Percentiles rank a stretch among this genome's conserved stretches.
phyloP scores from a whole-genome alignment of 2,329 filamentous ascomycete genomes.

The Xylariales sp. region DNA sequence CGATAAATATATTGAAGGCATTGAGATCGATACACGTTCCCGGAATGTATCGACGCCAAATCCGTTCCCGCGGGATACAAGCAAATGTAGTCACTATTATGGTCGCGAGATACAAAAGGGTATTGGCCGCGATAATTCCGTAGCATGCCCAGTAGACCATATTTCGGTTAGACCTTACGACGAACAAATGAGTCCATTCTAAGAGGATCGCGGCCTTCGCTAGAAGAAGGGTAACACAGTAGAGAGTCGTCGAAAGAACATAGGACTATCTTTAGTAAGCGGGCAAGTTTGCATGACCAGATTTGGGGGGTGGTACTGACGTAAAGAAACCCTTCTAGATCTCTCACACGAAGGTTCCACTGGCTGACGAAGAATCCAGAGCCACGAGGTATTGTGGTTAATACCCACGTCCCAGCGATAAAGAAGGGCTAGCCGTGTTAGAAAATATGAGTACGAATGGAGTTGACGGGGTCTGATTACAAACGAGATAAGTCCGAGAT shows the following conservation, averaged over 20 bases:
- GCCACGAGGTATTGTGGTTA: neutral
- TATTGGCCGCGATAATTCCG: constrained; percentile 17
- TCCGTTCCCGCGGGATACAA: constrained; percentile 18
- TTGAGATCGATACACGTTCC: constrained; percentile 20
- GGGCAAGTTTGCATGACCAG: neutral
- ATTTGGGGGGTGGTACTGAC: constrained; percentile 13
- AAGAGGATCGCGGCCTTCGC: constrained; percentile 23
- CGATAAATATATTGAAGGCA: constrained; percentile 27
- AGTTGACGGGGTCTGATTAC: neutral
- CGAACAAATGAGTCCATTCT: constrained; percentile 27
- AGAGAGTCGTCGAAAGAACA: constrained; percentile 16
- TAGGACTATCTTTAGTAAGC: constrained; percentile 11
- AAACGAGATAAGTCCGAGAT: constrained; percentile 17
- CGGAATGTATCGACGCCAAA: constrained; percentile 16
- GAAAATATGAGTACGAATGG: neutral
- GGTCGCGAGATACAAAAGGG: constrained; percentile 18
- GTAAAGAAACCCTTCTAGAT: constrained; percentile 15
- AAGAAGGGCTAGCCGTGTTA: constrained; percentile 26
- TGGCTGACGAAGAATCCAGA: constrained; percentile 30
- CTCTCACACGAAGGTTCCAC: constrained; percentile 18
- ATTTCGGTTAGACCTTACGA: constrained; percentile 3
- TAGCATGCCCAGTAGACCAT: constrained; percentile 24
- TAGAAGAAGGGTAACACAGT: constrained; percentile 15
- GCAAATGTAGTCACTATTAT: constrained; percentile 8
- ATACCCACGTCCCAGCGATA: neutral